phyloP scores from a whole-genome alignment of 345 rosid genomes.

The Gossypium rotundifolium region DNA sequence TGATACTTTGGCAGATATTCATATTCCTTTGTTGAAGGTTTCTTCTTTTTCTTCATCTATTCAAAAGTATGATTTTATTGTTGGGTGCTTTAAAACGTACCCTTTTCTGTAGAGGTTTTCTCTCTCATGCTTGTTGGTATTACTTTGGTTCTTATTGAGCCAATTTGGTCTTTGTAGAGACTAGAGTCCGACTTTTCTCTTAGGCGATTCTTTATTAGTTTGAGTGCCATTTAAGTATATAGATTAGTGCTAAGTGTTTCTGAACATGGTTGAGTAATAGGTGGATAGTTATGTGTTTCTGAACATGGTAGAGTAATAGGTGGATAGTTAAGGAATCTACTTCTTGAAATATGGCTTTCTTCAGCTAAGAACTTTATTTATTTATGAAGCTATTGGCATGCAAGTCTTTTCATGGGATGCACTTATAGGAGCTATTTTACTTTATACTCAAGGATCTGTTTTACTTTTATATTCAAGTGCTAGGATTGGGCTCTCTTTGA shows the following conservation, averaged over 20 bases:
- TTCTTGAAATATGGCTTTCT: neutral
- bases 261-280: neutral
- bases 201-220: conserved; percentile 10
- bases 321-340: neutral
- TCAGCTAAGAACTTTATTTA: neutral
- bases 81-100: neutral
- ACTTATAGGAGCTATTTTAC: neutral
- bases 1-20: conserved; percentile 86
- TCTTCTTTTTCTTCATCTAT: conserved; percentile 24
- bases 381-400: neutral
- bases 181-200: neutral
- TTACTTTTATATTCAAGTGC: neutral
- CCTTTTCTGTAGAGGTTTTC: neutral
- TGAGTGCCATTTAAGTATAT: conserved; percentile 10
- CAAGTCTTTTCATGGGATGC: neutral
- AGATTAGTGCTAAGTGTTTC: neutral
- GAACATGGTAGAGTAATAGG: neutral
- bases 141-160: neutral
- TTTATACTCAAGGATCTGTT: neutral
- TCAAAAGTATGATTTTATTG: conserved; percentile 3
- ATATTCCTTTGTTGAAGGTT: conserved; percentile 96
- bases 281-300: neutral
- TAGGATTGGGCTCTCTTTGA: neutral
- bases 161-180: neutral
- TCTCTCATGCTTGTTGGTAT: neutral